Base-by-base conservation (phyloP, 192 early-diverging fungal species). In the Pecoramyces ruminantium region DNA sequence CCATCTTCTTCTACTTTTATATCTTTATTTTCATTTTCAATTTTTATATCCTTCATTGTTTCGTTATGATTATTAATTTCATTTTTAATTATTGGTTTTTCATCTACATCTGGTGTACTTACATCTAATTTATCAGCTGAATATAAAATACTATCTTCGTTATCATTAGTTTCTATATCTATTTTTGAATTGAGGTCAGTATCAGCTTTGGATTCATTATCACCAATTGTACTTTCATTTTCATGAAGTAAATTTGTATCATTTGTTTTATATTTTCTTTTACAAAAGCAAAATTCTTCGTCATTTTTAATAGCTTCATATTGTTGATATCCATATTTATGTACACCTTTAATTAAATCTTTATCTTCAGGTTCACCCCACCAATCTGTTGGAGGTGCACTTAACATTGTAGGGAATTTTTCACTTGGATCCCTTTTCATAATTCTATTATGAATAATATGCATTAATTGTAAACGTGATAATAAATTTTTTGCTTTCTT, bases 331-430 rank as follows among this genome's bases (percentile, higher is more conserved):
- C 95, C 95, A 81, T 94, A 87, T 81, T 91, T 92, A 81, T 87
- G 88, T 27, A 94, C 93, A 9, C 94, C 94, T 77, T 94, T 84
- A 80, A 96, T 82, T 77, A 96, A 78, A 84, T 95, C 92, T 28
- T 92, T 90, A 79, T 96, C 95, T 84, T 95, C 92, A 29, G 91
- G 85, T 16, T 88, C 78, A 30, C 93, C 93, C 95, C 95, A 96
- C 91, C 91, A 92, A 14, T 81, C 77, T 11, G 85, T 86, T 30
- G 91, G 90, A 29, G 87, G 90, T n/a, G 84, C 80, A 25, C 86
- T 86, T 58, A 78, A 29, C 21, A 83, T 25, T 29, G 38, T 79
- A 21, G 79, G 51, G 42, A 29, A 30, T 86, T 58, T 88, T 89
- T 89, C 81, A 91, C 14, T 81, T 86, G 25, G 94, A 93, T 21